Conservation (phyloP, 1,284 basidiomycete genomes). For the Malassezia sympodialis region DNA sequence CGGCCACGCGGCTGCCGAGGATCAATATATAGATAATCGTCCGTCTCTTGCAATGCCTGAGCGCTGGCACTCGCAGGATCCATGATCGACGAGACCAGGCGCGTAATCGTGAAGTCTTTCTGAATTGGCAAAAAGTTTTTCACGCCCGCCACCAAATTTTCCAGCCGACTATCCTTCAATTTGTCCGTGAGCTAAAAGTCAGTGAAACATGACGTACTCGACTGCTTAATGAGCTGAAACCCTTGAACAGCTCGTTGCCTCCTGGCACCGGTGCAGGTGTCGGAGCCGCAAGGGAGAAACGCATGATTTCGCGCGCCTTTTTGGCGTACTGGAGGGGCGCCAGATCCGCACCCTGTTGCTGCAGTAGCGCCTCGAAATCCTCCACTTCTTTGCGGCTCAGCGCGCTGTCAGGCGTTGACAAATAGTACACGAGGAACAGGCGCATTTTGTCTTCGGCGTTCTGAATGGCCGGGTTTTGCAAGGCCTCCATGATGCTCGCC, state of each 20-base stretch:
- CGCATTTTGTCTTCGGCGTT: constrained; percentile 68
- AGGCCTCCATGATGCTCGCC: constrained; percentile 65
- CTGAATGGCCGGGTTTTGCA: constrained; percentile 50
- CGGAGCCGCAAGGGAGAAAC: constrained; percentile 78
- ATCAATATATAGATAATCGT: constrained; percentile 90
- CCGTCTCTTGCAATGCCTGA: constrained; percentile 60
- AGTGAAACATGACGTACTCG: constrained; percentile 53
- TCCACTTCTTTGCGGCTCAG: constrained; percentile 74
- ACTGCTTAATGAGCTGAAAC: constrained; percentile 84
- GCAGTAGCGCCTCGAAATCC: constrained; percentile 59
- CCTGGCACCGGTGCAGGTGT: constrained; percentile 57
- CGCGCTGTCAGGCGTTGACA: constrained; percentile 69
- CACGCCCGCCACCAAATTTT: constrained; percentile 91
- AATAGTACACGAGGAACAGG: constrained; percentile 83
- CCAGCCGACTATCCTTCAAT: constrained; percentile 79
- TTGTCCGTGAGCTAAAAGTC: constrained; percentile 58
- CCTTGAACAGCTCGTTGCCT: constrained; percentile 69
- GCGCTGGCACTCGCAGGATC: constrained; percentile 84
- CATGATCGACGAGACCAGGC: constrained; percentile 90
- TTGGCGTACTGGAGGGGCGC: constrained; percentile 88
- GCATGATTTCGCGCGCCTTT: constrained; percentile 79
- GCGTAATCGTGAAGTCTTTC: constrained; percentile 84
- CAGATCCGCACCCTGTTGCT: constrained; percentile 57
- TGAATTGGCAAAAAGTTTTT: constrained; percentile 95
- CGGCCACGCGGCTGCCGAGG: constrained; percentile 52